Evolutionary conservation across 306 rosid species (phyloP), one percentile per base, ranked within the genome.

Genomic region (Hippophae rhamnoides): DNA sequence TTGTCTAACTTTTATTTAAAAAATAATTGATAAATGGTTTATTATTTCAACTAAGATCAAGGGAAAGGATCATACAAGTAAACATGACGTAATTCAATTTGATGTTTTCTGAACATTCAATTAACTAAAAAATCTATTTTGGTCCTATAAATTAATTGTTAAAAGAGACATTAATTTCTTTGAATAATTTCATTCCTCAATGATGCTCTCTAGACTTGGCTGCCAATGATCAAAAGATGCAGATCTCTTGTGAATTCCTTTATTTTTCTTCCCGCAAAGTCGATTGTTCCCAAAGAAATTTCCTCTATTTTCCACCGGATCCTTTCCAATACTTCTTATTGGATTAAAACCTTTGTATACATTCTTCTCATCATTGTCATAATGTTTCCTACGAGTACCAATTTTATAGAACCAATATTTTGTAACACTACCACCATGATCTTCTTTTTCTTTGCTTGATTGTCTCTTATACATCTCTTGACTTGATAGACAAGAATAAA

Each of bases 161-260:
- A 18, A 18, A 18, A 18, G 18, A 18, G 0, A 18, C 18, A 18
- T 18, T 18, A 18, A 18, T 49, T 8, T 5, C n/a, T 13, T 49
- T 3, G 3, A 13, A 12, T 49, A 49, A 14, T 66, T 65, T 79
- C 67, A 76, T 73, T 83, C 89, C 74, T 85, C 90, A 18, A 60
- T 63, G 66, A 81, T 75, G 76, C 86, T 83, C 41, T 77, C 77
- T 56, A 77, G 71, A 72, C 69, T 75, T 44, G 94, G 89, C 55
- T 73, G 79, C 94, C 85, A 83, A 46, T 71, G n/a, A 57, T 73
- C 69, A 61, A 64, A 60, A 54, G 81, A 59, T 56, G 71, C 57
- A 43, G 57, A 64, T 61, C 72, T 72, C 58, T 65, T 72, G 49
- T 77, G 69, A 60, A 13, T 1, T 7, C 41, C 58, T 9, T 54